phyloP scores from a whole-genome alignment of 169 alveolate genomes.

The Cyclospora cayetanensis region DNA sequence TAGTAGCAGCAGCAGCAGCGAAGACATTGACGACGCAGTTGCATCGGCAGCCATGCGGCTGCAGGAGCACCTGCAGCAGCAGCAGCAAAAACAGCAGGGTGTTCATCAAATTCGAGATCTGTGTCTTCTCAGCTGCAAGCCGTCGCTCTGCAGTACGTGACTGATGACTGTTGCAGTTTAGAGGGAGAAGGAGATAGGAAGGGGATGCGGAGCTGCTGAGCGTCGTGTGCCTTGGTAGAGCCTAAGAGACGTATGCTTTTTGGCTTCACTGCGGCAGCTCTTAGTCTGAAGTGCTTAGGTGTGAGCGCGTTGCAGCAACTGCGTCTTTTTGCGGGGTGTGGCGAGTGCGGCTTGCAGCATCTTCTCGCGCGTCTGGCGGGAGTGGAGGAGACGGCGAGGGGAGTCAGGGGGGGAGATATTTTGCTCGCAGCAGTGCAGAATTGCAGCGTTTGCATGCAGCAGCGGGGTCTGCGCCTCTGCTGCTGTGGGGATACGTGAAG shows the following conservation, averaged over 20 bases:
- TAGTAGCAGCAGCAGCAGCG: constrained; percentile 13
- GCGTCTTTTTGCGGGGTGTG: not conserved
- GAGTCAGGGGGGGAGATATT: not conserved
- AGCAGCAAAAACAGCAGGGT: too few relatives aligned
- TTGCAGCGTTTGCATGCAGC: constrained; percentile 22
- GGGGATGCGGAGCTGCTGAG: too few relatives aligned
- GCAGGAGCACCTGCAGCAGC: too few relatives aligned
- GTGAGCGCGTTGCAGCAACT: too few relatives aligned
- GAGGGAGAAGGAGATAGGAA: too few relatives aligned
- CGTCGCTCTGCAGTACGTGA: not conserved
- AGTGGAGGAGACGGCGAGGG: not conserved
- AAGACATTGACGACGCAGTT: too few relatives aligned
- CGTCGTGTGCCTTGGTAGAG: too few relatives aligned
- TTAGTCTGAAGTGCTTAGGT: too few relatives aligned
- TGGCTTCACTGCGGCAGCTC: too few relatives aligned
- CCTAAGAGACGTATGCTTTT: too few relatives aligned
- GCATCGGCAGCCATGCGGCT: too few relatives aligned
- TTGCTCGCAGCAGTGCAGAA: not conserved
- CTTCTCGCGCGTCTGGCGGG: not conserved
- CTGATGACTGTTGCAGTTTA: not conserved
- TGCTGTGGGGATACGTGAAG: not conserved
- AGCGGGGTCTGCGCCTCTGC: not conserved
- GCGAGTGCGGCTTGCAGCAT: not conserved
- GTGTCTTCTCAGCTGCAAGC: constrained; percentile 5
- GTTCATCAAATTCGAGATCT: not conserved